These are phyloP conservation scores for Microascus cirrosus DNA, from an alignment of 2,329 filamentous ascomycete species.

Conservation along the genomic window DNA sequence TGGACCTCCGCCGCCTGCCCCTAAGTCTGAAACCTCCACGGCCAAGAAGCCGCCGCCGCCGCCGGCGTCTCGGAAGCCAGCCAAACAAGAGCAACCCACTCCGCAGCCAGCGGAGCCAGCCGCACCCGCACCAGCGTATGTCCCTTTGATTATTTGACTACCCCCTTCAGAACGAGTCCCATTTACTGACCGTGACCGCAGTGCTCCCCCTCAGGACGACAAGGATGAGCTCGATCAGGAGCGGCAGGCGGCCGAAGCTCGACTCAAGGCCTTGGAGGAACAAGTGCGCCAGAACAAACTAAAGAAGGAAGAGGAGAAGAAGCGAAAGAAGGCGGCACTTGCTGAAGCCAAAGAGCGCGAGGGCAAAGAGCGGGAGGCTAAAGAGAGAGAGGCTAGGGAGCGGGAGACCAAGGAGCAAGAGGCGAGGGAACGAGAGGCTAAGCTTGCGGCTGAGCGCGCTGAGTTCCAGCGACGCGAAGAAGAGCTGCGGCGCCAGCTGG, in stretches of 20 bases:
- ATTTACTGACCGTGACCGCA: conserved; percentile 22
- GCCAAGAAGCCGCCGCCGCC: conserved; percentile 63
- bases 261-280: conserved; percentile 82
- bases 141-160: not conserved
- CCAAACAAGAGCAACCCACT: conserved; percentile 46
- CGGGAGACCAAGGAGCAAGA: conserved; percentile 46
- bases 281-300: conserved; percentile 89
- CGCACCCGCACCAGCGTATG: not conserved
- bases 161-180: not conserved
- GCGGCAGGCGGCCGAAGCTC: conserved; percentile 68
- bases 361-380: conserved; percentile 3
- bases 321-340: conserved; percentile 76
- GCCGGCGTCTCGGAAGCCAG: conserved; percentile 57
- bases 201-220: conserved; percentile 61
- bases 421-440: conserved; percentile 43
- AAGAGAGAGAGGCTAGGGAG: conserved; percentile 3
- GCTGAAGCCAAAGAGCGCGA: conserved; percentile 74
- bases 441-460: conserved; percentile 72
- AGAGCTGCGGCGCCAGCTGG: conserved; percentile 79
- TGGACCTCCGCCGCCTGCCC: conserved; percentile 39
- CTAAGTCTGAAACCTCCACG: conserved; percentile 26
- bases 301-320: conserved; percentile 94
- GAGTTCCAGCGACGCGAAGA: conserved; percentile 91
- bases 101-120: conserved; percentile 28
- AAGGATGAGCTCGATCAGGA: conserved; percentile 74